Evolutionary conservation across 2,329 filamentous ascomycete species (phyloP).

Genomic region (Phoma sp.): DNA sequence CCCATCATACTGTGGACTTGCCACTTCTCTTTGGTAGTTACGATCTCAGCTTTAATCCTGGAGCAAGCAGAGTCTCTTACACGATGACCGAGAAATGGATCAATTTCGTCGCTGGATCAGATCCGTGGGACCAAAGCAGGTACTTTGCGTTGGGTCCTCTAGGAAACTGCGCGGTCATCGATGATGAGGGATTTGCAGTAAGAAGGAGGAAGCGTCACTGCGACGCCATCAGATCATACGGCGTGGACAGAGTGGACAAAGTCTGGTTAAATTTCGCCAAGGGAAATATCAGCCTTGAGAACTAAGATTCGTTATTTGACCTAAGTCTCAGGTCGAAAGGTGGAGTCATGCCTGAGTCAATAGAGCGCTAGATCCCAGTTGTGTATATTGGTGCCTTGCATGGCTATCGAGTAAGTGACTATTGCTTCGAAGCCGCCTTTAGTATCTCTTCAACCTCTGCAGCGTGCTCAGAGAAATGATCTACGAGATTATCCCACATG

Average conservation of each 20-base stretch:
- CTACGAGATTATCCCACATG: conserved; percentile 61
- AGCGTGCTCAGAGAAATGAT: conserved; percentile 57
- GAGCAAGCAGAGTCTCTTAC: not conserved
- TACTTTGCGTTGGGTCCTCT: not conserved
- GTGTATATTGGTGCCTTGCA: too few relatives aligned
- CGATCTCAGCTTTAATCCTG: not conserved
- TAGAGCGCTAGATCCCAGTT: too few relatives aligned
- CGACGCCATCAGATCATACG: too few relatives aligned
- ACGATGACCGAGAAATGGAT: not conserved
- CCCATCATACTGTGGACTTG: not conserved
- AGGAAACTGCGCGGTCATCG: not conserved
- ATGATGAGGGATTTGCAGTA: not conserved
- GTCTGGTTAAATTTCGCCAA: too few relatives aligned
- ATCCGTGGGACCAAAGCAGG: too few relatives aligned
- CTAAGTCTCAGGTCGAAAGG: too few relatives aligned
- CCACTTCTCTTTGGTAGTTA: not conserved
- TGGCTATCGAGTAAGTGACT: too few relatives aligned
- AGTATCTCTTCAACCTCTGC: not conserved
- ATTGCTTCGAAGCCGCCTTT: not conserved
- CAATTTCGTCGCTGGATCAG: not conserved
- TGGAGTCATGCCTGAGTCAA: too few relatives aligned
- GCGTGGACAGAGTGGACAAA: too few relatives aligned
- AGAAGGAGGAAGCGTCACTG: too few relatives aligned
- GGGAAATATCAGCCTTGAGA: too few relatives aligned
- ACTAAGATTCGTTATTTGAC: too few relatives aligned